phyloP scores from a whole-genome alignment of 352 stramenopile genomes.

The Phytophthora europaea region DNA sequence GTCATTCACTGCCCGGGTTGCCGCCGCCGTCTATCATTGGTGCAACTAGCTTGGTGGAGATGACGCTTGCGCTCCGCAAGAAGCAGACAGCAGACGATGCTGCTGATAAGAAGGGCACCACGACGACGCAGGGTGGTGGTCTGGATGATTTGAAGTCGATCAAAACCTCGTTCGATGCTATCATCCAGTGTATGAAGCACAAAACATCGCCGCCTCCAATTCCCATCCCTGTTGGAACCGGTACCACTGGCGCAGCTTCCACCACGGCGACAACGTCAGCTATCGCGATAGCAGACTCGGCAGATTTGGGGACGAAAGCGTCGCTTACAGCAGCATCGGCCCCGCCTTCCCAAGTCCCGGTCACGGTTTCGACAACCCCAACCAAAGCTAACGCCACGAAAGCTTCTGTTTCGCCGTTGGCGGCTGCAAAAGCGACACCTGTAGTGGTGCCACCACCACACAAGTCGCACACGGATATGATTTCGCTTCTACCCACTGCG shows the following conservation, averaged over 20 bases:
- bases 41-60: conserved; percentile 58
- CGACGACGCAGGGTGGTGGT: conserved; percentile 17
- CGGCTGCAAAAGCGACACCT: conserved; percentile 30
- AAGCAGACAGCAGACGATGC: conserved; percentile 28
- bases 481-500: conserved; percentile 62
- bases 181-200: conserved; percentile 89
- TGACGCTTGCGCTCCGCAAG: conserved; percentile 66
- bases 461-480: conserved; percentile 85
- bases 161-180: conserved; percentile 82
- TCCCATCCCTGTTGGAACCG: conserved; percentile 52
- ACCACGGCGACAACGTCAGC: conserved; percentile 9
- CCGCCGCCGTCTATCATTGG: conserved; percentile 72
- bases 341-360: conserved; percentile 15
- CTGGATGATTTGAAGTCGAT: conserved; percentile 85
- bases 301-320: conserved; percentile 38
- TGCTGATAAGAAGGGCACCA: conserved; percentile 25
- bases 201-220: conserved; percentile 82
- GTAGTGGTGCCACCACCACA: conserved; percentile 64
- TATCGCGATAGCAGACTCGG: conserved; percentile 16
- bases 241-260: conserved; percentile 1
- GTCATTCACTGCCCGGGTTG: conserved; percentile 68
- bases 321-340: conserved; percentile 46
- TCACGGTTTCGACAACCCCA: conserved; percentile 18
- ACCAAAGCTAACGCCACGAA: conserved; percentile 30
- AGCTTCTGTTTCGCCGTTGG: conserved; percentile 26